Conservation (phyloP, 2,329 filamentous ascomycete genomes). For the Alternaria infectoria region DNA sequence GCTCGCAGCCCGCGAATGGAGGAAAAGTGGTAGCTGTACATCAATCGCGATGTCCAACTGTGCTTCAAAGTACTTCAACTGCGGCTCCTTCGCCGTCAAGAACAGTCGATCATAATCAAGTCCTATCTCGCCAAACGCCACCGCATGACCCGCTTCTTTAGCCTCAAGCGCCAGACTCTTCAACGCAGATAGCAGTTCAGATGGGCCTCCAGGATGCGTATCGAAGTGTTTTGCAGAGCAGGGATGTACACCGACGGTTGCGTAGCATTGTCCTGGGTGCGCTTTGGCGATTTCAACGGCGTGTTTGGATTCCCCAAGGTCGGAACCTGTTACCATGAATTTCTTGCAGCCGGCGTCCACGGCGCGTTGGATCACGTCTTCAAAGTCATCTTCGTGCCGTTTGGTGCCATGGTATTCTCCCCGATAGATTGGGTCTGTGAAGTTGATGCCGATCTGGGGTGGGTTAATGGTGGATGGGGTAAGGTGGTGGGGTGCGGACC, state of each 20-base stretch:
- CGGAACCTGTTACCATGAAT: slow-evolving; percentile 92
- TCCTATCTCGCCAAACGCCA: slow-evolving; percentile 92
- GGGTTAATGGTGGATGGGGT: slow-evolving; percentile 14
- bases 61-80: slow-evolving; percentile 82
- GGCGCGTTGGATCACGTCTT: slow-evolving; percentile 79
- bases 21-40: slow-evolving; percentile 83
- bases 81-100: slow-evolving; percentile 77
- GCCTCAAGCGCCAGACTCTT: slow-evolving; percentile 67
- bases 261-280: slow-evolving; percentile 81
- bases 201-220: slow-evolving; percentile 63
- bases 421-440: slow-evolving; percentile 88
- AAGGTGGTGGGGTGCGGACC: slow-evolving; percentile 35
- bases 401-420: slow-evolving; percentile 84
- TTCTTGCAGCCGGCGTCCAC: slow-evolving; percentile 81
- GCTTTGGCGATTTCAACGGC: slow-evolving; percentile 75
- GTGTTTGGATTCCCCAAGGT: slow-evolving; percentile 76
- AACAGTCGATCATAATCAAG: slow-evolving; percentile 94
- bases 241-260: slow-evolving; percentile 92
- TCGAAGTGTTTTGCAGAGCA: slow-evolving; percentile 85
- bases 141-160: slow-evolving; percentile 65
- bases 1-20: slow-evolving; percentile 89
- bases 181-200: slow-evolving; percentile 64
- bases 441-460: slow-evolving; percentile 83
- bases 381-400: slow-evolving; percentile 74
- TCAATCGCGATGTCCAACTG: slow-evolving; percentile 81